Base-by-base conservation (phyloP, 164 flowering plant species). In the Protea cynaroides region DNA sequence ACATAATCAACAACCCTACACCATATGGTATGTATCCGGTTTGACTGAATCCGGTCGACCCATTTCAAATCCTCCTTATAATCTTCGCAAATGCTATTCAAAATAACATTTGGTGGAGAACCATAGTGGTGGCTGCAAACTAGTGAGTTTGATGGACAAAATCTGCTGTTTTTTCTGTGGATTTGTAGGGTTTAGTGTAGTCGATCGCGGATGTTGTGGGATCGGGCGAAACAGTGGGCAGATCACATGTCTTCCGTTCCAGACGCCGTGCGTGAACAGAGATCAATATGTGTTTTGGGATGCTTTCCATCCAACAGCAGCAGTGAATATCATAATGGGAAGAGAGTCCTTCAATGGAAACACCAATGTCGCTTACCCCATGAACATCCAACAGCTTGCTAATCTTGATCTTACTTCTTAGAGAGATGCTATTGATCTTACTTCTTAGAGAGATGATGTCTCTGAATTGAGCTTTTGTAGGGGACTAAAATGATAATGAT, bases 231-330 rank as follows among this genome's bases (percentile, higher is more conserved):
- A 93, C 79, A 69, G 86, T 29, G 98, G 98, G 22, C 89, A 93
- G 74, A 80, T 93, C 3, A 93, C 98, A 12, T 93, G 98, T 63
- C 87, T 93, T 18, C 98, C 98, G 8, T 81, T 88, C 47, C 91
- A 90, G 59, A 83, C 78, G 0, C 98, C 98, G 11, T 93, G 98
- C 55, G 38, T 71, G 1, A 75, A 90, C 56, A 66, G 98, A 56
- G 68, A 79, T 0, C 73, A 80, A 61, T 93, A 90, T 53, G 74
- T 93, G 51, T 93, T 90, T 65, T 93, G 98, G 98, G 98, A 93
- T 65, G 97, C 98, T 7, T 93, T 88, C 61, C 98, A 93, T 59
- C 98, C 98, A 3, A 93, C 98, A 2, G 96, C 75, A 55, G 82
- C 82, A 0, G 96, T 86, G 38, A 93, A 90, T 47, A 15, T 89